Base-by-base conservation (phyloP, 139 green algal species). In the Chlorokybus atmophyticus region DNA sequence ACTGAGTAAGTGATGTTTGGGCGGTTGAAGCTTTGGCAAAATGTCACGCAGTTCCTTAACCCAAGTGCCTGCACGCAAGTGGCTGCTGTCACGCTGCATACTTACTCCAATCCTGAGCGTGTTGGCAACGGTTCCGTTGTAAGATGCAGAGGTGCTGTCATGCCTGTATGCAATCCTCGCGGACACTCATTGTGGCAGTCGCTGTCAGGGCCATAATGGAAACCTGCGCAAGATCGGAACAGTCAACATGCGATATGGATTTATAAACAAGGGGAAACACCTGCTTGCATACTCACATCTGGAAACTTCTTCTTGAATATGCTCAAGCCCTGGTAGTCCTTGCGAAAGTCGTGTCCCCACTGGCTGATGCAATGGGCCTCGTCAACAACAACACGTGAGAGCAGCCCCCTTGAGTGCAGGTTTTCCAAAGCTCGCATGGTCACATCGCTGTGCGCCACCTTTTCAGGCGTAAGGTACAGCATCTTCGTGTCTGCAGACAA, bases 401-500 rank as follows among this genome's bases (percentile, higher is more conserved):
- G 64, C 55, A 75, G 38, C 1, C 52, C 41, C 27, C 23, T 40
- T 10, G 42, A 29, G 64, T 84, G 52, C 38, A 84, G 35, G 38
- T 76, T 74, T 52, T 88, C 73, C 35, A 88, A 67, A 35, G 76
- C 77, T 17, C 59, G 52, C 3, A 54, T 32, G 17, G 85, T 47
- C 17, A 57, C 48, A 50, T 85, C 76, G 42, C 50, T 76, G 0
- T 35, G 50, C 23, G 72, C 74, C 35, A 87, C 49, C 59, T 84
- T 85, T 32, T 88, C 80, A 1, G 87, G 87, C 1, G 87, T 95
- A 7, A 93, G 67, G 58, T 95, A 95, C 41, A 95, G 76, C 57
- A 95, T 73, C 57, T 67, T 73, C 32, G 47, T 52, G 24, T 56
- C 17, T n/a, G n/a, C n/a, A n/a, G n/a, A n/a, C n/a, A n/a, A n/a